phyloP scores from a whole-genome alignment of 2,329 filamentous ascomycete genomes.

The Xylariaceae sp. region DNA sequence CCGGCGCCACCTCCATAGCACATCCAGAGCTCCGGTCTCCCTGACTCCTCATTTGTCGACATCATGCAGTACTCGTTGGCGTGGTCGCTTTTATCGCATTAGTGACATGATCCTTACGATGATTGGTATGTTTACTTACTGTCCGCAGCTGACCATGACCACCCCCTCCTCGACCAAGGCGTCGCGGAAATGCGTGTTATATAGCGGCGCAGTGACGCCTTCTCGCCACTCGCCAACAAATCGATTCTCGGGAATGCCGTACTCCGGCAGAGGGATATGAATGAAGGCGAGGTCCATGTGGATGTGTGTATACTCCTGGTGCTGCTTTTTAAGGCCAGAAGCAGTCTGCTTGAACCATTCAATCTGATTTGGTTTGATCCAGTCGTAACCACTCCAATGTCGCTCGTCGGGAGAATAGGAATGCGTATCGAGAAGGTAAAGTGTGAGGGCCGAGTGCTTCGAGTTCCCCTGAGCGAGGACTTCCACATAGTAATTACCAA shows the following conservation, averaged over 20 bases:
- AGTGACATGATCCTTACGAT: constrained; percentile 4
- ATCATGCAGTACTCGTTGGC: constrained; percentile 95
- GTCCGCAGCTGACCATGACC: constrained; percentile 82
- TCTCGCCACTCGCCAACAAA: constrained; percentile 73
- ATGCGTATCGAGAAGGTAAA: constrained; percentile 95
- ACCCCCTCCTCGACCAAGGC: constrained; percentile 82
- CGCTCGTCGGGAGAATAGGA: constrained; percentile 85
- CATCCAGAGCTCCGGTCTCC: constrained; percentile 83
- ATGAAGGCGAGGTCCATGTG: constrained; percentile 97
- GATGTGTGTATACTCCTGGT: constrained; percentile 79
- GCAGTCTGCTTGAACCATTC: constrained; percentile 87
- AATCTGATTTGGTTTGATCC: constrained; percentile 91
- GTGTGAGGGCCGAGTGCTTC: constrained; percentile 81
- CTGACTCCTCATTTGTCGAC: constrained; percentile 45
- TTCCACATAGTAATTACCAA: constrained; percentile 94
- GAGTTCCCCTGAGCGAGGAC: constrained; percentile 73
- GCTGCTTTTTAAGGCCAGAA: constrained; percentile 65
- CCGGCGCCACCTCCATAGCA: constrained; percentile 91
- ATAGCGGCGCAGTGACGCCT: constrained; percentile 76
- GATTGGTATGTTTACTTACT: constrained; percentile 50
- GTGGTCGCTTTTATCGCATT: constrained; percentile 60
- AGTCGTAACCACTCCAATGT: constrained; percentile 89
- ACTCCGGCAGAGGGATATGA: constrained; percentile 93
- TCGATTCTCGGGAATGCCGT: constrained; percentile 56
- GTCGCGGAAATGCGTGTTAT: constrained; percentile 89